Base-by-base conservation (phyloP, 148 eudicot species). In the Amaranthus cruentus region DNA sequence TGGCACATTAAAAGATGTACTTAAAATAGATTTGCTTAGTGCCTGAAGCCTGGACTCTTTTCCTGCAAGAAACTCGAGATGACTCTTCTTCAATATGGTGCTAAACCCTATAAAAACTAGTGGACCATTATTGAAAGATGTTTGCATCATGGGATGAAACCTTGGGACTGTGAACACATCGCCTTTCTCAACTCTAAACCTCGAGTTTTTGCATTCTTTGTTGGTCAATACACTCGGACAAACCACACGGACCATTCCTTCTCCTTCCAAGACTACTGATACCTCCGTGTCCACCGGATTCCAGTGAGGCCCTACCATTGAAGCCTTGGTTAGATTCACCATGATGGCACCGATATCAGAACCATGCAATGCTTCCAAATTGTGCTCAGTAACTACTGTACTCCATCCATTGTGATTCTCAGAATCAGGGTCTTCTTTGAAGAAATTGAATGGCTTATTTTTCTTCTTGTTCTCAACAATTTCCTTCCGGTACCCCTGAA, bases 271-370 rank as follows among this genome's bases (percentile, higher is more conserved):
- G 10, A 90, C 96, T 6, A 88, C 75, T 2, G 85, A 83, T 55
- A 88, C 78, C 82, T 91, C 98, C 0, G 82, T 77, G 5, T 87
- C 91, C 74, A 55, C 79, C 1, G 93, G 96, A 68, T 94, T 94
- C 97, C 97, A 91, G 70, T 90, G 96, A 3, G 98, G 98, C 56
- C 91, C 98, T 93, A 90, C 87, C 96, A 91, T 94, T 6, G 91
- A 76, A 48, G 93, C 98, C 82, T 55, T 66, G 59, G 83, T 90
- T 53, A 94, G 77, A 76, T 90, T 94, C 57, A 94, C 93, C 93
- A 91, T 84, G 81, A 83, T 84, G 63, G 86, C 62, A 51, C 89
- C 89, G 55, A 88, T 78, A 8, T 84, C 56, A 14, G 93, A 84
- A 9, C 84, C 88, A 44, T 71, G 79, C 38, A 89, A 64, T 2